Evolutionary conservation across 2,329 filamentous ascomycete genomes (phyloP).

Genomic region (Cryoendolithus antarcticus): DNA sequence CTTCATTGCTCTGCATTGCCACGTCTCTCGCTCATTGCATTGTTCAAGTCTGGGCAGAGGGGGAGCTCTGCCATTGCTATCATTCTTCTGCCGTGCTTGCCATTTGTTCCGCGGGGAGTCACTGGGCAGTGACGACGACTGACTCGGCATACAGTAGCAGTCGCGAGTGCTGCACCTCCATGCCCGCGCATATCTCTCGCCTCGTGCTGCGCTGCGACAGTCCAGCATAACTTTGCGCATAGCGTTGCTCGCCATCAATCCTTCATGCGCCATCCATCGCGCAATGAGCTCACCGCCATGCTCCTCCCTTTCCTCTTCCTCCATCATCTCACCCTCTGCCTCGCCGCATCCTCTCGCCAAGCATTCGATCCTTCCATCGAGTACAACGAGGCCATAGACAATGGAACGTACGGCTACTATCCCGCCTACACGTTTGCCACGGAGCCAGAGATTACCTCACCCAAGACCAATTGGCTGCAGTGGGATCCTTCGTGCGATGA

Average conservation of each 20-base stretch:
- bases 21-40: not conserved
- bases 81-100: no score
- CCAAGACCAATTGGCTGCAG: conserved; percentile 17
- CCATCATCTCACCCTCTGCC: conserved; percentile 2
- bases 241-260: no score
- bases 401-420: conserved; percentile 19
- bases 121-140: no score
- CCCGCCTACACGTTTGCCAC: conserved; percentile 16
- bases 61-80: no score
- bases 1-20: conserved; percentile 2
- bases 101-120: no score
- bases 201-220: no score
- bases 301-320: conserved; percentile 1
- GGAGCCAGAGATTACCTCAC: conserved; percentile 12
- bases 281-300: not conserved
- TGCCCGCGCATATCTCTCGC: no score
- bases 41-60: no score
- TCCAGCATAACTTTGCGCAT: no score
- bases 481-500: conserved; percentile 18
- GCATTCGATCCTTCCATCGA: not conserved
- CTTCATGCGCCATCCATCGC: conserved; percentile 1
- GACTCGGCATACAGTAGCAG: no score
- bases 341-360: conserved; percentile 1
- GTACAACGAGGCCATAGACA: conserved; percentile 12
- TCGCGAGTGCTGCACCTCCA: no score